phyloP scores from a whole-genome alignment of 2,329 filamentous ascomycete genomes.

The Passalora sequoiae region DNA sequence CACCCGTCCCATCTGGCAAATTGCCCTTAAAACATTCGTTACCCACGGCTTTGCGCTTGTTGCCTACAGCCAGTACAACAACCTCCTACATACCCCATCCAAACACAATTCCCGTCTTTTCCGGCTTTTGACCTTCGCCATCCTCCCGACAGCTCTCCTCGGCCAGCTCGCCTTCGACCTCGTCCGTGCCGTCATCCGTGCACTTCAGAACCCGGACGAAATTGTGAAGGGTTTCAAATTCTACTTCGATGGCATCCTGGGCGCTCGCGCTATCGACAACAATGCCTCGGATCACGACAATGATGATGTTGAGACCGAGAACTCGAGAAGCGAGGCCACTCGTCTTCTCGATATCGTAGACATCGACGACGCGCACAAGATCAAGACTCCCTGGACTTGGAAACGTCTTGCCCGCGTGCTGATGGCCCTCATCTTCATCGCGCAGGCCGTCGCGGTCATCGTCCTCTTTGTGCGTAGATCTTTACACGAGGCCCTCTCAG shows the following conservation, averaged over 20 bases:
- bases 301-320: neutral
- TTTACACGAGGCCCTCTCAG: neutral
- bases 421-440: neutral
- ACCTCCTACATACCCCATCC: conserved; percentile 2
- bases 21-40: conserved; percentile 7
- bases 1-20: neutral
- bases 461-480: conserved; percentile 4
- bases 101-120: conserved; percentile 7
- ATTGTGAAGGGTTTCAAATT: neutral
- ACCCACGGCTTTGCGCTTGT: conserved; percentile 7
- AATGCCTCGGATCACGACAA: neutral
- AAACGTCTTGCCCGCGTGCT: neutral
- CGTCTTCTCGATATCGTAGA: neutral
- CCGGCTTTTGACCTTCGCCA: conserved; percentile 2
- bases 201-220: conserved; percentile 7
- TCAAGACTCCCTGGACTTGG: conserved; percentile 1
- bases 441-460: conserved; percentile 3
- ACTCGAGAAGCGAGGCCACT: neutral
- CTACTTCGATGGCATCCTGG: conserved; percentile 4
- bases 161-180: conserved; percentile 5
- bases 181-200: neutral
- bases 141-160: conserved; percentile 3
- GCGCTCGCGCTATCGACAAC: conserved; percentile 6
- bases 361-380: neutral
- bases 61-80: conserved; percentile 4